Evolutionary conservation across 345 rosid genomes (phyloP).

Genomic region (Hirschfeldia incana): DNA sequence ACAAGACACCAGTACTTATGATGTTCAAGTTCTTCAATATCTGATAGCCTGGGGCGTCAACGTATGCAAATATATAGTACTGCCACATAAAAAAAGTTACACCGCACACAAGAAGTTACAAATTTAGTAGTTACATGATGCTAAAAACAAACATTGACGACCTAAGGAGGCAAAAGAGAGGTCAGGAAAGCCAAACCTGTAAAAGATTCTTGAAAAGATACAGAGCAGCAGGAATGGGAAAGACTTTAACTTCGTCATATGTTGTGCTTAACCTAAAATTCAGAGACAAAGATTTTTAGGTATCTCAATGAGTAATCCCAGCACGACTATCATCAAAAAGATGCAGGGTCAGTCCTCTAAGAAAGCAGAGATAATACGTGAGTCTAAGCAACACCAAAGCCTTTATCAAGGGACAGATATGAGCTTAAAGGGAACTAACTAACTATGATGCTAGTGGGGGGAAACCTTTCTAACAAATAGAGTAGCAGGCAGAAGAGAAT

Average conservation of each 20-base stretch:
- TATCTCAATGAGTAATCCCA: too few species aligned
- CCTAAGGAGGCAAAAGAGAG: background rate
- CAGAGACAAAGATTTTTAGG: constrained; percentile 16
- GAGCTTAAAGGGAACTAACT: too few species aligned
- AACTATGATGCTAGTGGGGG: background rate
- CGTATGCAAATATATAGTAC: constrained; percentile 98
- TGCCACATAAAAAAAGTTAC: constrained; percentile 40
- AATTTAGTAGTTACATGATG: constrained; percentile 5
- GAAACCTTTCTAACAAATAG: background rate
- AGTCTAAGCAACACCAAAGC: background rate
- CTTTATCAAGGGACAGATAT: background rate
- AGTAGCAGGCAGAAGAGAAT: background rate
- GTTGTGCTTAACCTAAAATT: constrained; percentile 81
- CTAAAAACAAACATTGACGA: background rate
- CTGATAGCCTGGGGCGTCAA: constrained; percentile 96
- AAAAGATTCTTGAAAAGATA: constrained; percentile 96
- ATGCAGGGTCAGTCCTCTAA: too few species aligned
- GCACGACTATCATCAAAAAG: too few species aligned
- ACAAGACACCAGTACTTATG: constrained; percentile 90
- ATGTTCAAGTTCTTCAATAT: constrained; percentile 96
- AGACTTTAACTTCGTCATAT: constrained; percentile 80
- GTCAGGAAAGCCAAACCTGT: constrained; percentile 49
- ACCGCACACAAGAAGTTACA: constrained; percentile 19
- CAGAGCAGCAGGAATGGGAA: constrained; percentile 89
- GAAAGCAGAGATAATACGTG: background rate